Evolutionary conservation across 495 filamentous ascomycete species (phyloP), one percentile per base, ranked within the genome.

Genomic region (Aspergillus indologenus): DNA sequence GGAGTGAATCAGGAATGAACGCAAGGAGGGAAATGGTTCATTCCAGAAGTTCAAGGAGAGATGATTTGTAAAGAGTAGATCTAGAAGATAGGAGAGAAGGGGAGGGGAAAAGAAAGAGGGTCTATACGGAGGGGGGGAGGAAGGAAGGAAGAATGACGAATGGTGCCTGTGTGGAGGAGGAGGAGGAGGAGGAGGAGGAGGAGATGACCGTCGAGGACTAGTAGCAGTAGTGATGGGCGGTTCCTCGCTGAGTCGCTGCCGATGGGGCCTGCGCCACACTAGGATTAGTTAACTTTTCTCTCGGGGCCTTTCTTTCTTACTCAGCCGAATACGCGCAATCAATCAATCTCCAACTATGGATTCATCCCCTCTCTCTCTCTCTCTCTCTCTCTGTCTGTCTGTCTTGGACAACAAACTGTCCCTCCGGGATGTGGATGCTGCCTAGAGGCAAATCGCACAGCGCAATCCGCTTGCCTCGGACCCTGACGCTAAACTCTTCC

Each of bases 181-280:
- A 52, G 34, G 17, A 31, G 26, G 50, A 42, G 50, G 22, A 60
- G 64, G 46, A 53, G 24, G 48, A 52, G 34, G 17, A 31, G 26
- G 50, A 42, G 50, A 22, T 29, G 49, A n/a, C 49, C 19, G 49
- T 34, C 23, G 49, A 34, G 50, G 50, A 53, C 24, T 19, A 48
- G 14, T 5, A 2, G 44, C 11, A 7, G 8, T 8, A 20, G 44
- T 19, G 18, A 22, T 29, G 26, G 21, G 14, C 22, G 24, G 22
- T 51, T 26, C 24, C 26, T 44, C 43, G 47, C 34, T 23, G 24
- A n/a, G 19, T 44, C 43, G 47, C 34, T 23, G 24, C 48, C 48
- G 48, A 51, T 51, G 48, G 48, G 22, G 61, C 57, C 61, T 68
- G 65, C 65, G 65, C 65, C 65, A 68, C 65, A 68, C 61, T 59